Conservation (phyloP, 2,329 filamentous ascomycete genomes). For the Torrubiella hemipterigena region DNA sequence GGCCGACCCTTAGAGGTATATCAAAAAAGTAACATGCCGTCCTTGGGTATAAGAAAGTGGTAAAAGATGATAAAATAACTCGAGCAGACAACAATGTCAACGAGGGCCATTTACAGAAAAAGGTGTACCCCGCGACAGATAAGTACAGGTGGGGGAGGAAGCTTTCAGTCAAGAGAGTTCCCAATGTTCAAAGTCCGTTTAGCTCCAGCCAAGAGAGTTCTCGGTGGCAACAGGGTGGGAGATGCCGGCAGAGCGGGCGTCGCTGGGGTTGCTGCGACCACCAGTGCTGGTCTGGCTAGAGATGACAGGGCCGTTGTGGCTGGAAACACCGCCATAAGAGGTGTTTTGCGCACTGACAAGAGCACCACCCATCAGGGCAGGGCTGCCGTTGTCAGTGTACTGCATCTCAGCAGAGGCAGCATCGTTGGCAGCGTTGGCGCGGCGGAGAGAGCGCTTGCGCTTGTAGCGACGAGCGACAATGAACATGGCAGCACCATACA, state of each 20-base stretch:
- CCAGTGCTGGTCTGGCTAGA: slow-evolving; percentile 55
- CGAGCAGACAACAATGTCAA: too few species aligned
- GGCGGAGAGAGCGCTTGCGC: slow-evolving; percentile 68
- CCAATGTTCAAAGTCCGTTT: too few species aligned
- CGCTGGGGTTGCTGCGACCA: slow-evolving; percentile 39
- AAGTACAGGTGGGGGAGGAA: too few species aligned
- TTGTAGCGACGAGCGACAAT: slow-evolving; percentile 83
- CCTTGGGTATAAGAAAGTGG: too few species aligned
- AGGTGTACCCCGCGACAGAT: too few species aligned
- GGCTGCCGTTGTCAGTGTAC: slow-evolving; percentile 36
- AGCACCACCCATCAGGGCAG: slow-evolving; percentile 60
- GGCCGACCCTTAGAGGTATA: too few species aligned
- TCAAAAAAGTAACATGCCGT: too few species aligned
- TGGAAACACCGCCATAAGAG: slow-evolving; percentile 37
- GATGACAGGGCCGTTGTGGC: too few species aligned
- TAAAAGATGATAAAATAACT: too few species aligned
- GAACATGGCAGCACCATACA: slow-evolving; percentile 94
- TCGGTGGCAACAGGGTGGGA: slow-evolving; percentile 84
- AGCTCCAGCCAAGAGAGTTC: slow-evolving; percentile 96
- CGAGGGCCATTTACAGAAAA: too few species aligned
- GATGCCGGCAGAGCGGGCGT: slow-evolving; percentile 53
- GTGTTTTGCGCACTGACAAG: slow-evolving; percentile 45
- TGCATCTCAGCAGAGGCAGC: slow-evolving; percentile 38
- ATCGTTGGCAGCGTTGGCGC: slow-evolving; percentile 55
- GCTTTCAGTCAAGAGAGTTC: too few species aligned